Conservation (phyloP, 106 monocot genomes). For the Acorus gramineus region DNA sequence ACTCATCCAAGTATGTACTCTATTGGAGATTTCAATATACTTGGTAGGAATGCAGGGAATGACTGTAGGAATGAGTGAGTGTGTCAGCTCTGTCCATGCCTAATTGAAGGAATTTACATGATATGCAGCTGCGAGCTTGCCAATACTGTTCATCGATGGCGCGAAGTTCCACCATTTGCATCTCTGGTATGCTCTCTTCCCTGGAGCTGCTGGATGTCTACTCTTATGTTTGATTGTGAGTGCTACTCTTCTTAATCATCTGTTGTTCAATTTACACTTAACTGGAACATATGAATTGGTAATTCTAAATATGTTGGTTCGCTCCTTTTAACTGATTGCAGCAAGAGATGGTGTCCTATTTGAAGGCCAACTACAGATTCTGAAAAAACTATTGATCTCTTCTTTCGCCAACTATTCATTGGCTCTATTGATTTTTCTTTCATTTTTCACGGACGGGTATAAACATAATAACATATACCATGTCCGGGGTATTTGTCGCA, state of each 20-base stretch:
- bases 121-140: constrained; percentile 79
- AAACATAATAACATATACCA: too few species aligned
- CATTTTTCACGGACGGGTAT: too few species aligned
- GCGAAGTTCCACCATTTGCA: constrained; percentile 73
- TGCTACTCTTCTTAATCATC: not conserved
- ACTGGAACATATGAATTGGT: not conserved
- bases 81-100: too few species aligned
- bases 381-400: constrained; percentile 15
- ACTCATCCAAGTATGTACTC: too few species aligned
- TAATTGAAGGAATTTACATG: too few species aligned
- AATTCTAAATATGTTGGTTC: not conserved
- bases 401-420: not conserved
- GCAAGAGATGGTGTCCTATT: constrained; percentile 65
- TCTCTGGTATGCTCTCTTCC: constrained; percentile 80
- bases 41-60: too few species aligned
- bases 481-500: too few species aligned
- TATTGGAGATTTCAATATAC: too few species aligned
- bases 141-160: constrained; percentile 79
- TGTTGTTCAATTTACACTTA: not conserved
- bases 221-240: constrained; percentile 80
- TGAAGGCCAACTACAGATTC: constrained; percentile 71
- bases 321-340: constrained; percentile 16
- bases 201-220: constrained; percentile 70
- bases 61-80: too few species aligned
- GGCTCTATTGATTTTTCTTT: too few species aligned